phyloP scores from a whole-genome alignment of 192 early-diverging fungal genomes.

The Coemansia sp. region DNA sequence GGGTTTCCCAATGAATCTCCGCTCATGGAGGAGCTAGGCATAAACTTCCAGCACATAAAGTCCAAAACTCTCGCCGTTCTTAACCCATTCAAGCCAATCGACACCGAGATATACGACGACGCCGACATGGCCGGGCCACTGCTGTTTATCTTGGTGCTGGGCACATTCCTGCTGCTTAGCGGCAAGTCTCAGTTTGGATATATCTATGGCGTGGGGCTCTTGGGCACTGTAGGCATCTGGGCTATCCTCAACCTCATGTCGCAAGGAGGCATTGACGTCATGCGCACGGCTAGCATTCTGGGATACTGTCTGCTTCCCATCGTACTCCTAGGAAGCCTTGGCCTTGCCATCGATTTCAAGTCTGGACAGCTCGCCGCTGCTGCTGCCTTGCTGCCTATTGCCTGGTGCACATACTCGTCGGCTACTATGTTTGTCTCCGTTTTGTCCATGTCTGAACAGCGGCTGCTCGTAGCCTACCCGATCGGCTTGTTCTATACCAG shows the following conservation, averaged over 20 bases:
- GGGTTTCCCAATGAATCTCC: conserved; percentile 93
- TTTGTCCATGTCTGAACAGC: conserved; percentile 88
- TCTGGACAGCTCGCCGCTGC: conserved; percentile 60
- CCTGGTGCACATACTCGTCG: conserved; percentile 95
- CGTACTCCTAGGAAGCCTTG: conserved; percentile 82
- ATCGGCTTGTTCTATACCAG: conserved; percentile 89
- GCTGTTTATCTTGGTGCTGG: conserved; percentile 88
- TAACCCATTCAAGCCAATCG: conserved; percentile 75
- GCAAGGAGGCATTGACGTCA: conserved; percentile 80
- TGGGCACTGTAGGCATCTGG: conserved; percentile 86
- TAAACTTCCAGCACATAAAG: conserved; percentile 92
- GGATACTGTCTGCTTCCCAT: conserved; percentile 97
- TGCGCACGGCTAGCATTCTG: conserved; percentile 88
- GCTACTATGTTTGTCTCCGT: conserved; percentile 94
- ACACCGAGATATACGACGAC: conserved; percentile 91
- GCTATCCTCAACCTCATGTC: conserved; percentile 94
- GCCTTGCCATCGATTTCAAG: conserved; percentile 70
- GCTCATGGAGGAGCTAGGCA: conserved; percentile 92
- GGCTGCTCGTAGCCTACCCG: conserved; percentile 93
- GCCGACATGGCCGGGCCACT: conserved; percentile 95
- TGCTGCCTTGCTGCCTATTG: conserved; percentile 67
- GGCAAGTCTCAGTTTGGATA: conserved; percentile 97
- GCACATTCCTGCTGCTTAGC: conserved; percentile 85
- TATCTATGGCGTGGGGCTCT: conserved; percentile 91
- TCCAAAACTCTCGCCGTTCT: conserved; percentile 83